Evolutionary conservation across 345 rosid genomes (phyloP), one percentile per base, ranked within the genome.

Genomic region (Carallia brachiata): DNA sequence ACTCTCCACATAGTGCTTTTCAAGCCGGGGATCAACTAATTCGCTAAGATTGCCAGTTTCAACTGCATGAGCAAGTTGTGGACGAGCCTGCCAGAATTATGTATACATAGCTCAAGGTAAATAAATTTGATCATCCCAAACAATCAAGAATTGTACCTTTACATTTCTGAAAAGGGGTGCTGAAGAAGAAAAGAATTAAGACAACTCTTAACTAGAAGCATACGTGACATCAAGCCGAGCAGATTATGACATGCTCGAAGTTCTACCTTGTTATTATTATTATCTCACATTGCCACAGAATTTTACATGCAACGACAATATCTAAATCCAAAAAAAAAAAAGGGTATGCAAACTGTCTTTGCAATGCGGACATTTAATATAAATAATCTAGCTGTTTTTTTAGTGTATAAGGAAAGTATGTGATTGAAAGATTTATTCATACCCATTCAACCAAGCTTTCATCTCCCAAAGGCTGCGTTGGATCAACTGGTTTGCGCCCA

Each of bases 391-490:
- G 48, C 48, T 15, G 2, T 40, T 40, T 15, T 9, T 40, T 40
- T 40, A 8, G 4, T 8, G 12, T 40, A 15, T 40, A 40, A 40
- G 15, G 15, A 40, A 40, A 40, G 15, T 40, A 40, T 40, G 27
- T 13, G 32, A 10, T 3, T 44, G 16, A 44, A 30, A 27, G 9
- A 56, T 13, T 5, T 8, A 44, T 52, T 30, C 87, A 61, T 89
- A 96, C 99, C 97, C 98, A 96, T 87, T 96, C 98, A 62, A 90
- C 99, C 81, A 96, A 83, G 78, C 97, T 92, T 76, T 89, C 98
- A 72, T 96, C 97, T 23, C 98, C 99, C 27, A 96, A 44, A 72
- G 98, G 98, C 66, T 76, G 92, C 69, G 82, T 75, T 56, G 91
- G 73, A 76, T 95, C 98, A 52, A 92, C 86, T 48, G 99, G 96